These are phyloP conservation scores for Clonostachys solani DNA, from an alignment of 2,329 filamentous ascomycete species.

Conservation along the genomic window DNA sequence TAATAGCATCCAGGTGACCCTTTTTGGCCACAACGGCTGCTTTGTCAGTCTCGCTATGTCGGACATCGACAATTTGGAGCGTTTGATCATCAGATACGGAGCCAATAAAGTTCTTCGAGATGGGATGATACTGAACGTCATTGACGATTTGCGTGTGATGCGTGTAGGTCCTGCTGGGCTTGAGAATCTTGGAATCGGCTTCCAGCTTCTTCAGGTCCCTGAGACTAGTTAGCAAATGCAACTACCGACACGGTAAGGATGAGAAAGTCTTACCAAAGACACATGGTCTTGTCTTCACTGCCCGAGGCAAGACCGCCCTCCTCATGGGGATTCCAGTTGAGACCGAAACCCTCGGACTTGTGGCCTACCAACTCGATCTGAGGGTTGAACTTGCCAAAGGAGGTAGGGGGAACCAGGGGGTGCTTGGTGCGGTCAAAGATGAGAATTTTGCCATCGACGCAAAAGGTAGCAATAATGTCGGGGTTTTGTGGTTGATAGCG, in stretches of 20 bases:
- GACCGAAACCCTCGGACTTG: conserved; percentile 81
- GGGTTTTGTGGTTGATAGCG: conserved; percentile 97
- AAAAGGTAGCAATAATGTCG: conserved; percentile 92
- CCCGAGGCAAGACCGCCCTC: conserved; percentile 83
- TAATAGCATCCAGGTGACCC: conserved; percentile 89
- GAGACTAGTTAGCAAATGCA: conserved; percentile 7
- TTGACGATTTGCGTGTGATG: conserved; percentile 92
- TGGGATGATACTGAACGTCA: conserved; percentile 92
- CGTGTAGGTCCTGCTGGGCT: conserved; percentile 71
- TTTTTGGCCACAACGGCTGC: conserved; percentile 65
- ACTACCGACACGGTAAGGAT: neutral
- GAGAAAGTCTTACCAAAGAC: conserved; percentile 65
- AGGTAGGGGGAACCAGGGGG: conserved; percentile 61
- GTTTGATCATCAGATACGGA: conserved; percentile 94
- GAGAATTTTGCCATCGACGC: conserved; percentile 80
- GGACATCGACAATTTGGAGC: conserved; percentile 86
- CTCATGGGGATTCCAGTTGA: conserved; percentile 86
- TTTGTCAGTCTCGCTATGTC: conserved; percentile 59
- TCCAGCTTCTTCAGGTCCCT: conserved; percentile 80
- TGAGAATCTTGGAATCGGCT: conserved; percentile 64
- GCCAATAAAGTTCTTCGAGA: conserved; percentile 80
- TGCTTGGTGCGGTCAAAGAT: conserved; percentile 97
- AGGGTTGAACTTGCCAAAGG: conserved; percentile 62
- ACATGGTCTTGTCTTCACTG: conserved; percentile 87
- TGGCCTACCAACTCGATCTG: conserved; percentile 86